Conservation (phyloP, 169 alveolate species). For the Eimeria praecox region DNA sequence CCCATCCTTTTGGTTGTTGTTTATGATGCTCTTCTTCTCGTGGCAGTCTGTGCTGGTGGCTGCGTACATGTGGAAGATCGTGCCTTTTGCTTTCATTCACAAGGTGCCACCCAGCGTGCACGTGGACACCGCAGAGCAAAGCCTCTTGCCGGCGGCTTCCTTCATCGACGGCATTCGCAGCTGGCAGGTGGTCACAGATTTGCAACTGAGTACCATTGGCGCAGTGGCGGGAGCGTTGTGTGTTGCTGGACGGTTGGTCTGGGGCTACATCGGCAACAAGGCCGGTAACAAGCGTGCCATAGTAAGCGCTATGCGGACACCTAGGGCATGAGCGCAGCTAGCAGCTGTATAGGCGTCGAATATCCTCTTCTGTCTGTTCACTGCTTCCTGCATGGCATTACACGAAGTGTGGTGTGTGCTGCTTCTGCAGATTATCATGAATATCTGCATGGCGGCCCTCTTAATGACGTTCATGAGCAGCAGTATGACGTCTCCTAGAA, state of each 20-base stretch:
- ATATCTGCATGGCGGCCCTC: slow-evolving; percentile 64
- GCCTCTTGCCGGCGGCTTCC: slow-evolving; percentile 43
- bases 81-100: slow-evolving; percentile 68
- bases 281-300: slow-evolving; percentile 76
- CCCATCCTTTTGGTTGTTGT: slow-evolving; percentile 77
- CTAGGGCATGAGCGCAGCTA: neutral
- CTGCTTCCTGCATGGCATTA: neutral
- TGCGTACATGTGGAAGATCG: slow-evolving; percentile 75
- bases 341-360: neutral
- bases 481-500: slow-evolving; percentile 60
- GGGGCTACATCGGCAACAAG: slow-evolving; percentile 79
- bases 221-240: slow-evolving; percentile 78
- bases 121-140: slow-evolving; percentile 27
- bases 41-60: slow-evolving; percentile 81
- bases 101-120: slow-evolving; percentile 15
- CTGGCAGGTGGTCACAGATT: slow-evolving; percentile 66
- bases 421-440: slow-evolving; percentile 43
- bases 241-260: slow-evolving; percentile 75
- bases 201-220: slow-evolving; percentile 72
- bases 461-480: slow-evolving; percentile 56
- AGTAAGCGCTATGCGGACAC: slow-evolving; percentile 41
- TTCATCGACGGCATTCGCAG: slow-evolving; percentile 25
- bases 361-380: neutral
- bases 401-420: neutral
- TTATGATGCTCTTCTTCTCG: slow-evolving; percentile 76